Base-by-base conservation (phyloP, 2,329 filamentous ascomycete genomes). In the Hymenoscyphus scutula region DNA sequence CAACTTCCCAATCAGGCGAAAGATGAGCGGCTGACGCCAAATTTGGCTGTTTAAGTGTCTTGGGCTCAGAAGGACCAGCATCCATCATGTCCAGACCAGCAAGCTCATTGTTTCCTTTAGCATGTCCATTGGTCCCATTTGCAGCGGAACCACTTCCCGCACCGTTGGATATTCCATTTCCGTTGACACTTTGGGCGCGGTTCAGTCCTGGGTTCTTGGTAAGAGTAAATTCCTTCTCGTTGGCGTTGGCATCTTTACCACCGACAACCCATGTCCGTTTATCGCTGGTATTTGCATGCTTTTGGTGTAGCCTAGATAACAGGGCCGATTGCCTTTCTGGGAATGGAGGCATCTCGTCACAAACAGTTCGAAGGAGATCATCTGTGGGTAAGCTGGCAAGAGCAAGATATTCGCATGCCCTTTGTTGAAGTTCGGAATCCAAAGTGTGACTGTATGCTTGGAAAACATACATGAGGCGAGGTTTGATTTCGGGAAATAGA, bases 331-430 rank as follows among this genome's bases (percentile, higher is more conserved):
- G 89, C 64, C 96, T 84, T 76, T 99, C 93, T 0, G 95, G 96
- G 78, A 98, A 99, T 0, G 95, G 93, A 2, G 95, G 95, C 96
- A 99, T 99, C 76, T 99, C 95, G 70, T 99, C 95, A 75, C 93
- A 97, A 5, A 99, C 88, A 0, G 95, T 98, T 58, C 95, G 87
- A 13, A 99, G 81, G 6, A 99, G 83, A 68, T 98, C 93, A 71
- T 99, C 95, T 0, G 91, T 92, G 0, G 92, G 90, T 74, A 96
- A 83, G 37, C 85, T 93, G 19, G 92, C 92, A 65, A 99, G 81
- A 0, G 90, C 87, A 64, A 97, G 81, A 75, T 98, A 99, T 75
- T 99, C 95, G 77, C 92, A 99, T 15, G 95, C 94, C 77, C 95
- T 83, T 78, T 99, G 95, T 76, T 99, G 95, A 68, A 99, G 81